These are phyloP conservation scores for Rhizoctonia solani DNA, from an alignment of 1,284 basidiomycete genomes.

Conservation along the genomic window DNA sequence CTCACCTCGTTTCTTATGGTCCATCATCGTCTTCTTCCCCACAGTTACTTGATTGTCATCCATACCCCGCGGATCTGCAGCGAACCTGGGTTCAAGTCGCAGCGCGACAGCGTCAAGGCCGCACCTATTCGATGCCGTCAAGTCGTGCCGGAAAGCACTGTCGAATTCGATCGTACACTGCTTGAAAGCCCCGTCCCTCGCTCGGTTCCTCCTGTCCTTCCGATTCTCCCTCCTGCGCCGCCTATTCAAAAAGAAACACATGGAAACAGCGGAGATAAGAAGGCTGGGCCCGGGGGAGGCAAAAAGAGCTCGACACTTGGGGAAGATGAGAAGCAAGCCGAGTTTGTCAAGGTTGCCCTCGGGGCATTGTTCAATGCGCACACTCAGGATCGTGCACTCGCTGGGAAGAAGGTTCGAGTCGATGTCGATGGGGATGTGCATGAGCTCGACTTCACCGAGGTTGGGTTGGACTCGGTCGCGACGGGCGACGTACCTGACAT, in stretches of 20 bases:
- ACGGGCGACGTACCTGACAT: slow-evolving; percentile 43
- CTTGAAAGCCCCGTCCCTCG: slow-evolving; percentile 54
- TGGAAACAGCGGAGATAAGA: slow-evolving; percentile 12
- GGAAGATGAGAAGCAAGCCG: neutral
- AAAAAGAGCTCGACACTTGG: neutral
- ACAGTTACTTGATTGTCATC: slow-evolving; percentile 85
- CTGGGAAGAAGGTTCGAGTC: slow-evolving; percentile 26
- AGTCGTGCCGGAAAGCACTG: slow-evolving; percentile 52
- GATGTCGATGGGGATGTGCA: slow-evolving; percentile 34
- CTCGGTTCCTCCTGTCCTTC: slow-evolving; percentile 36
- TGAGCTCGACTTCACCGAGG: slow-evolving; percentile 35
- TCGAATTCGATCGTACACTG: slow-evolving; percentile 51
- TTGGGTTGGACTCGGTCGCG: slow-evolving; percentile 14
- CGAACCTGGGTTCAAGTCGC: slow-evolving; percentile 86
- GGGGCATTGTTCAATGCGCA: slow-evolving; percentile 18
- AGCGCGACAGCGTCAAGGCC: slow-evolving; percentile 65
- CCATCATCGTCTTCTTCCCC: neutral
- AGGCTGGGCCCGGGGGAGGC: slow-evolving; percentile 21
- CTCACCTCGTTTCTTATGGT: neutral
- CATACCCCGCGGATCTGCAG: slow-evolving; percentile 90
- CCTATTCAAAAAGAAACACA: slow-evolving; percentile 2
- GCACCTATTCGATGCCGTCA: slow-evolving; percentile 74
- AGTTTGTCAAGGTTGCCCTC: slow-evolving; percentile 32
- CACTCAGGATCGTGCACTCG: slow-evolving; percentile 16
- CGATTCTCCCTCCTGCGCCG: slow-evolving; percentile 6